These are phyloP conservation scores for Teunomyces cretensis DNA, from an alignment of 805 yeast species.

Conservation along the genomic window DNA sequence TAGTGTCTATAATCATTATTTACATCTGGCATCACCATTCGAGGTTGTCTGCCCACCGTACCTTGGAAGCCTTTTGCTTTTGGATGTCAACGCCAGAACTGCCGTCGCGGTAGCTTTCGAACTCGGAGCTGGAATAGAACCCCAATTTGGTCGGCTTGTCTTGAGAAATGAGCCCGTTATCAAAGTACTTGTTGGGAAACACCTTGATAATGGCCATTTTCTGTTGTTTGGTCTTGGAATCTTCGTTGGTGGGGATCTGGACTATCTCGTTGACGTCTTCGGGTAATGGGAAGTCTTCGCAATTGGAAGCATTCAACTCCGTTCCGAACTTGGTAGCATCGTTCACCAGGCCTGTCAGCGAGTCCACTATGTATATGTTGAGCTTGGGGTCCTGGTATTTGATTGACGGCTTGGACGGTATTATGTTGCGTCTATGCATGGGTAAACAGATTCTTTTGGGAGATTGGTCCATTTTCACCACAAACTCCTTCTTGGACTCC, in stretches of 20 bases:
- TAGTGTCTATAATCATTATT: conserved; percentile 2
- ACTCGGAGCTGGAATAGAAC: conserved; percentile 5
- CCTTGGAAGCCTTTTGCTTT: conserved; percentile 17
- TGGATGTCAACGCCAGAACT: background rate
- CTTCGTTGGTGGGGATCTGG: conserved; percentile 52
- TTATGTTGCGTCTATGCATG: conserved; percentile 19
- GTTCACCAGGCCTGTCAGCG: conserved; percentile 56
- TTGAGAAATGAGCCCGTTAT: background rate
- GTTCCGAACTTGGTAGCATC: conserved; percentile 73
- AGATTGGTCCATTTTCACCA: conserved; percentile 20
- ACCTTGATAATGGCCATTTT: conserved; percentile 46
- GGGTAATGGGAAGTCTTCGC: conserved; percentile 64
- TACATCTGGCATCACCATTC: conserved; percentile 8
- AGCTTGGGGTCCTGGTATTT: conserved; percentile 17
- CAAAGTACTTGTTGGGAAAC: conserved; percentile 13
- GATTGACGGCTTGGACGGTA: conserved; percentile 33
- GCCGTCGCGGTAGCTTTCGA: conserved; percentile 1
- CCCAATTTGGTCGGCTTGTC: conserved; percentile 3
- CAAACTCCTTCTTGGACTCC: conserved; percentile 12
- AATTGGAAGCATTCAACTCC: conserved; percentile 60
- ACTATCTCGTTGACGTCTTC: conserved; percentile 56
- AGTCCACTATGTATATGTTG: conserved; percentile 54
- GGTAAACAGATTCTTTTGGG: conserved; percentile 49
- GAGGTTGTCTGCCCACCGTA: conserved; percentile 10
- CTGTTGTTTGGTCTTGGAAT: conserved; percentile 16